phyloP scores from a whole-genome alignment of 345 rosid genomes.

The Moricandia arvensis region DNA sequence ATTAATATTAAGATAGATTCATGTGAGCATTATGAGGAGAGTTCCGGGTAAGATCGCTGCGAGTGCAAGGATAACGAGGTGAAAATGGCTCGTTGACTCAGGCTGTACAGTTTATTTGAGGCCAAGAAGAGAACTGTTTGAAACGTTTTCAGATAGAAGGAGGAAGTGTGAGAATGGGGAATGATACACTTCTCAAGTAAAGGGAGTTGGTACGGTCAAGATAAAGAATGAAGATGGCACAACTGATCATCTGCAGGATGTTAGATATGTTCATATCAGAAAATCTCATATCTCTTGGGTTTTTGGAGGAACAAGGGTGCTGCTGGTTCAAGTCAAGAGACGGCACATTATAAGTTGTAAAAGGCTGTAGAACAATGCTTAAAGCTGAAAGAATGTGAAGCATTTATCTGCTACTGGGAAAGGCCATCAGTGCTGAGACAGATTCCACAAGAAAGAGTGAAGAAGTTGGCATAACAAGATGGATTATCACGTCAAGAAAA shows the following conservation, averaged over 20 bases:
- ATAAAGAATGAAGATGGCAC: background rate
- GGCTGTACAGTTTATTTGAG: background rate
- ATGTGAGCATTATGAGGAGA: constrained; percentile 20
- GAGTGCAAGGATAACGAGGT: constrained; percentile 28
- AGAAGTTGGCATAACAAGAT: too few species aligned
- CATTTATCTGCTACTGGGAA: too few species aligned
- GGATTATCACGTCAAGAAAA: too few species aligned
- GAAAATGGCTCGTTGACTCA: background rate
- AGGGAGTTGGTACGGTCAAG: background rate
- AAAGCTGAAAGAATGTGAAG: too few species aligned
- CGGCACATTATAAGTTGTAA: too few species aligned
- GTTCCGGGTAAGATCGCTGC: constrained; percentile 24
- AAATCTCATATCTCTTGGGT: too few species aligned
- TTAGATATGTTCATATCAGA: background rate
- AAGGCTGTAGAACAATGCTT: too few species aligned
- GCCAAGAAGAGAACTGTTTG: background rate
- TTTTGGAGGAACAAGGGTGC: too few species aligned
- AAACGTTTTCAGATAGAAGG: background rate
- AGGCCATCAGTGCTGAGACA: too few species aligned
- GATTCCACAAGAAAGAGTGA: too few species aligned
- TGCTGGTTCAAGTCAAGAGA: too few species aligned
- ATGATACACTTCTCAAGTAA: background rate
- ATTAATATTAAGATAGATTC: background rate
- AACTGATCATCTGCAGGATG: background rate
- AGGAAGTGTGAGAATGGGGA: background rate